Evolutionary conservation across 2,329 filamentous ascomycete genomes (phyloP).

Genomic region (Pestalotiopsis sp.): DNA sequence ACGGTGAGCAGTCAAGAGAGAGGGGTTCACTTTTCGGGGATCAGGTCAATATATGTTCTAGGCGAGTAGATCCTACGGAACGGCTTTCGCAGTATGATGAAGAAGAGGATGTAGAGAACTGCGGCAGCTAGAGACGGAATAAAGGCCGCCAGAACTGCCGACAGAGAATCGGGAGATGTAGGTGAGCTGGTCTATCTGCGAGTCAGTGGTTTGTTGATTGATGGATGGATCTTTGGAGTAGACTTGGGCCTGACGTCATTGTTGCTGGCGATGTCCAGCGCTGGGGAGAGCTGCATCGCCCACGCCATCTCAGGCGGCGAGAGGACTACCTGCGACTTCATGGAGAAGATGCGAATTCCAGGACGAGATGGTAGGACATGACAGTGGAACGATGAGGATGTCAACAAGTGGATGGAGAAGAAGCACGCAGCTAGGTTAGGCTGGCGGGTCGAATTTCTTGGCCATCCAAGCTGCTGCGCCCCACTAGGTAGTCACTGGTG

Average conservation of each 20-base stretch:
- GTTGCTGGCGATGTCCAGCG: background rate
- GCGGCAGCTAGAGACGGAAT: conserved; percentile 19
- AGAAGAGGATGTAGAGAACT: conserved; percentile 16
- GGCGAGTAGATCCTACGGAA: conserved; percentile 20
- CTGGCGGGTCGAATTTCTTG: too few relatives aligned
- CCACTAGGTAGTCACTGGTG: too few relatives aligned
- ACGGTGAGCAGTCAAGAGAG: background rate
- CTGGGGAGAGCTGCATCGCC: background rate
- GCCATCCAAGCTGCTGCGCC: too few relatives aligned
- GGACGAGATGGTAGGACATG: background rate
- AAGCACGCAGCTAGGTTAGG: too few relatives aligned
- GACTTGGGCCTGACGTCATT: background rate
- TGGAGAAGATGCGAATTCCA: background rate
- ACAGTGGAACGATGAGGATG: background rate
- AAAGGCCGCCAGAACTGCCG: conserved; percentile 14
- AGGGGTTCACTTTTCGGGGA: conserved; percentile 19
- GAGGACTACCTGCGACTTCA: conserved; percentile 5
- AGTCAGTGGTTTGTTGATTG: background rate
- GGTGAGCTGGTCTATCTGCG: background rate
- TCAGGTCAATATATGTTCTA: conserved; percentile 20
- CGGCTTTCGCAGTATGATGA: conserved; percentile 17
- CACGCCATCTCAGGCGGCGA: background rate
- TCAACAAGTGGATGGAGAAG: background rate
- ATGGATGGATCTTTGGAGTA: background rate
- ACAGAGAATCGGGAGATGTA: conserved; percentile 3